phyloP scores from a whole-genome alignment of 169 alveolate genomes.

The Cryptosporidium felis region DNA sequence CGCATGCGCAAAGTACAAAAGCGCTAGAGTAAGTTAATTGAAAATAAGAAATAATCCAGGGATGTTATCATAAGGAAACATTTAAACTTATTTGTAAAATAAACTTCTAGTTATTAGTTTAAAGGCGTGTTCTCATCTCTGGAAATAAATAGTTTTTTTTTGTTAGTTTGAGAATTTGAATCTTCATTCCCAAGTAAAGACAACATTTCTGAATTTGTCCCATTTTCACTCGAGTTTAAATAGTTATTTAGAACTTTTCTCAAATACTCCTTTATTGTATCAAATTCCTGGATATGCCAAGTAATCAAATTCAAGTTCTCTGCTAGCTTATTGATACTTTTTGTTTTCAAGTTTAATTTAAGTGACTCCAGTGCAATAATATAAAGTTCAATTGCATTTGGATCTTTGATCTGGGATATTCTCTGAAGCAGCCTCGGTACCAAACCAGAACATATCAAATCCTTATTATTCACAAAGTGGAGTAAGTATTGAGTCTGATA shows the following conservation, averaged over 20 bases:
- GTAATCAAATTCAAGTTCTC: slow-evolving; percentile 1
- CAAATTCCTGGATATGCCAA: slow-evolving; percentile 40
- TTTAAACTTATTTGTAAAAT: background rate
- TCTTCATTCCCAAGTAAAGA: background rate
- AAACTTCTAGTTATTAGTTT: background rate
- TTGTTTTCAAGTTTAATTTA: slow-evolving; percentile 10
- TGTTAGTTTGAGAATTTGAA: background rate
- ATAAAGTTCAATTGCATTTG: slow-evolving; percentile 22
- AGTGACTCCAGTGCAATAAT: background rate
- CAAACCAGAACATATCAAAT: background rate
- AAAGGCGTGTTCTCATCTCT: background rate
- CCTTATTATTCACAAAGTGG: slow-evolving; percentile 22
- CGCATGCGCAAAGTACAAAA: too few species aligned
- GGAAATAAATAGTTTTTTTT: background rate
- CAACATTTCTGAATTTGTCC: background rate
- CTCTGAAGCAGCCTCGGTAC: slow-evolving; percentile 15
- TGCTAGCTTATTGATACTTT: slow-evolving; percentile 7
- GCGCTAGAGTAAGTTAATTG: too few species aligned
- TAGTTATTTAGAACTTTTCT: background rate
- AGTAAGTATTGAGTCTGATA: slow-evolving; percentile 25
- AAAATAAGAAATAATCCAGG: too few species aligned
- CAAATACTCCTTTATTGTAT: slow-evolving; percentile 11
- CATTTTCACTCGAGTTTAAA: background rate
- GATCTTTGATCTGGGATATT: slow-evolving; percentile 1
- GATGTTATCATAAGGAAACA: background rate